Base-by-base conservation (phyloP, 176 grass and related monocot species). In the Oryza coarctata region DNA sequence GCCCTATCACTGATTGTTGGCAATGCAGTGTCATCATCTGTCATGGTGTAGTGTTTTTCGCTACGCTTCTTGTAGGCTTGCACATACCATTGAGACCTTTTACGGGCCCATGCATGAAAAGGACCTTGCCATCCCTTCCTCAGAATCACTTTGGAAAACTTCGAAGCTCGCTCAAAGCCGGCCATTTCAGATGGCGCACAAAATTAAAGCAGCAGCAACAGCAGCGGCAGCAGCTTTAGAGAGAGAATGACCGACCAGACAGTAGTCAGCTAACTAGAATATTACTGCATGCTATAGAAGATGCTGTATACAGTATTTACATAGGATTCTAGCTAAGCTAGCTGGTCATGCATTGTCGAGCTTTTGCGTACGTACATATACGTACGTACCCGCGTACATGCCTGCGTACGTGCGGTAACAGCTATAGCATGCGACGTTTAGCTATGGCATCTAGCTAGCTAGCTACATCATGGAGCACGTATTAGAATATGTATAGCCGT, bases 71-170 rank as follows among this genome's bases (percentile, higher is more conserved):
- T 45, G 43, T 45, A 45, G 2, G 13, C 12, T 45, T 15, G 43
- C 43, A 4, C 43, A 45, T 43, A 43, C 12, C 12, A 22, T 52
- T 1, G 22, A n/a, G 55, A 60, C 55, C 22, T 15, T 74, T 3
- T 36, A 87, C 68, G 72, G 65, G 47, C 23, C 52, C 65, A 26
- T 12, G 25, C 55, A 23, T 25, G 61, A 65, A 77, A 87, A 77
- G 65, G 66, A 66, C 27, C 33, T 65, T 73, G 66, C 12, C 26
- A 39, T 41, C 55, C 62, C 25, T 35, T 33, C 40, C 32, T 34
- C 45, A 35, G 43, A 55, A n/a, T 35, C 85, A 38, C 79, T 83
- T 83, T 83, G 61, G 67, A 88, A 39, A 73, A 58, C 45, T 83
- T 73, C 27, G 11, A 84, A 80, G 68, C 68, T 84, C 35, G 50